Percentiles rank a stretch among this genome's conserved stretches.
Evolutionary conservation across 23 red algal genomes (phyloP).

Genomic region (Pyropia haitanensis): DNA sequence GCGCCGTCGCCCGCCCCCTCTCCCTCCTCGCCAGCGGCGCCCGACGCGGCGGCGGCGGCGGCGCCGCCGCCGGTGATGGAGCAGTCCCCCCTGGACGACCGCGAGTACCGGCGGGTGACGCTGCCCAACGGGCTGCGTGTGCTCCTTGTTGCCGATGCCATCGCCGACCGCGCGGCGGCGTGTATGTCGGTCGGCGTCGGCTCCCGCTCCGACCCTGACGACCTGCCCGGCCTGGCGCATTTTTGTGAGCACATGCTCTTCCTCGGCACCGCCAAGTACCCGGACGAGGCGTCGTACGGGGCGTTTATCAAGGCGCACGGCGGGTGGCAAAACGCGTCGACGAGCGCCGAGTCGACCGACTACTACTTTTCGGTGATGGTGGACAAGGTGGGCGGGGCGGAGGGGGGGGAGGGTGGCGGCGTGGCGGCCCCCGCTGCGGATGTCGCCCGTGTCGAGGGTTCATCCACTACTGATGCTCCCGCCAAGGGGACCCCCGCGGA

Average conservation of each 20-base stretch:
- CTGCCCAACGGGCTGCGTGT: conserved; percentile 63
- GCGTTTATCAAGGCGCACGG: conserved; percentile 61
- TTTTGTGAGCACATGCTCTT: conserved; percentile 95
- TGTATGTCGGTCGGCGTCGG: conserved; percentile 71
- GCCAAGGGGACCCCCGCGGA: no score
- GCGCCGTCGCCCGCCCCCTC: no score
- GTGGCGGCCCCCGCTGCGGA: conserved; percentile 15
- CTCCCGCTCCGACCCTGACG: conserved; percentile 39
- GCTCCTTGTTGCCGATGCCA: conserved; percentile 59
- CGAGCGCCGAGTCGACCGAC: conserved; percentile 77
- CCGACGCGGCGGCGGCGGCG: no score
- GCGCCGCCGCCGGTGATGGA: neutral
- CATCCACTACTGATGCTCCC: no score
- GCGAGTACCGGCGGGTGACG: conserved; percentile 48
- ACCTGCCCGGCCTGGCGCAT: conserved; percentile 80
- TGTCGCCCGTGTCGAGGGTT: neutral
- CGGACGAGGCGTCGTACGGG: conserved; percentile 74
- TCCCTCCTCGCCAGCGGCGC: no score
- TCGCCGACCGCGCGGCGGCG: conserved; percentile 73
- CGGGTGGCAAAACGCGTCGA: conserved; percentile 83
- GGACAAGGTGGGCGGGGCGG: conserved; percentile 15
- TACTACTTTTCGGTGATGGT: conserved; percentile 61
- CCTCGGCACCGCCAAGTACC: conserved; percentile 87
- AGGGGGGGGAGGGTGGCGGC: neutral
- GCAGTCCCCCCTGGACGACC: conserved; percentile 47